These are phyloP conservation scores for Warburgia ugandensis DNA, from an alignment of 164 flowering plant genomes.

Conservation along the genomic window DNA sequence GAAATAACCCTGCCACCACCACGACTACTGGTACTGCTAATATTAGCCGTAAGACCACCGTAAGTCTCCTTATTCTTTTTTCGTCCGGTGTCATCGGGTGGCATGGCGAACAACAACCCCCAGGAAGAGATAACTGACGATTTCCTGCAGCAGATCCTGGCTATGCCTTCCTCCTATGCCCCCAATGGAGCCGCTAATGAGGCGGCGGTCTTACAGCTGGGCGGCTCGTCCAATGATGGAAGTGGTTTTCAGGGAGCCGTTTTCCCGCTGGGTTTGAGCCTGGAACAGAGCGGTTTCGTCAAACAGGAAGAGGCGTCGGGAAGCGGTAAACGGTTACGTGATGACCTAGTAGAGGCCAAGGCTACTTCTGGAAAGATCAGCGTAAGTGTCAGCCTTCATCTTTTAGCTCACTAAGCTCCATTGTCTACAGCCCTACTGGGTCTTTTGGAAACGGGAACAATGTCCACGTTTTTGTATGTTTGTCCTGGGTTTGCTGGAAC, in stretches of 20 bases:
- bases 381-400: too few relatives aligned
- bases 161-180: constrained; percentile 39
- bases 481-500: too few relatives aligned
- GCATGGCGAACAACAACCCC: constrained; percentile 66
- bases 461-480: too few relatives aligned
- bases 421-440: background rate
- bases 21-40: constrained; percentile 3
- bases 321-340: constrained; percentile 56
- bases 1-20: constrained; percentile 3
- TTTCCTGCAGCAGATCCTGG: constrained; percentile 74
- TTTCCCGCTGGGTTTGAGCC: constrained; percentile 71
- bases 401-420: too few relatives aligned
- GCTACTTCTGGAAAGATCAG: constrained; percentile 40
- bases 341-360: constrained; percentile 43
- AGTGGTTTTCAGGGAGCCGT: constrained; percentile 21
- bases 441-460: too few relatives aligned
- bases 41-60: background rate
- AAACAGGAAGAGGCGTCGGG: constrained; percentile 63
- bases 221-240: too few relatives aligned
- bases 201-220: constrained; percentile 80
- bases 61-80: background rate
- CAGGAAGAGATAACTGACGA: constrained; percentile 62
- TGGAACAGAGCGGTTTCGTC: constrained; percentile 72
- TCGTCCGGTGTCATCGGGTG: constrained; percentile 1
- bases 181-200: constrained; percentile 37